Evolutionary conservation across 331 rosid genomes (phyloP).

Genomic region (Telfairia occidentalis): DNA sequence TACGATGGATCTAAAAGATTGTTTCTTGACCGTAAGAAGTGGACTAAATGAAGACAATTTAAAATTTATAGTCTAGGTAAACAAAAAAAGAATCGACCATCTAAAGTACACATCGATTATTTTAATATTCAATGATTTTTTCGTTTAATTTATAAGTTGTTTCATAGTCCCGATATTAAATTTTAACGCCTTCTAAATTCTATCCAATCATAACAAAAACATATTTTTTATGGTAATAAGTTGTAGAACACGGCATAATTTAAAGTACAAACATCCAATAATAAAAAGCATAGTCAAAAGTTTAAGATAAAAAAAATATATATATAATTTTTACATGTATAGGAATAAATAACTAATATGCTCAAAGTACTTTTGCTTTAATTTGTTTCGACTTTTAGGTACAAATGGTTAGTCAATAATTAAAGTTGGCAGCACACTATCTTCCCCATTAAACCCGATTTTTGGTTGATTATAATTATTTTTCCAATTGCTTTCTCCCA

Average conservation of each 20-base stretch:
- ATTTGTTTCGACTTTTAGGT: not conserved
- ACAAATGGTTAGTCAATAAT: conserved; percentile 9
- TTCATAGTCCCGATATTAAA: no score
- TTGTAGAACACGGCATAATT: not conserved
- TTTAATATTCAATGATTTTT: no score
- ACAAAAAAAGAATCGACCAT: not conserved
- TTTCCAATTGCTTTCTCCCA: not conserved
- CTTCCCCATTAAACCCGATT: not conserved
- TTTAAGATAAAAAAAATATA: not conserved
- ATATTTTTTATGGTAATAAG: not conserved
- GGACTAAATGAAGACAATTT: not conserved
- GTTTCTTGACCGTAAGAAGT: not conserved
- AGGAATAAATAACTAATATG: conserved; percentile 4
- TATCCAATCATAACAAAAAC: not conserved
- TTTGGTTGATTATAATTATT: not conserved
- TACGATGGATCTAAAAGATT: not conserved
- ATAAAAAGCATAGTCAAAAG: not conserved
- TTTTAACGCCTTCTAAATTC: no score
- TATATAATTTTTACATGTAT: not conserved
- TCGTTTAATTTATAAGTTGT: no score
- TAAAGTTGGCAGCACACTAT: not conserved
- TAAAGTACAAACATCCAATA: not conserved
- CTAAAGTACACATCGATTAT: no score
- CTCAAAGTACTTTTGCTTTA: not conserved
- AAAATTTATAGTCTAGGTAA: not conserved